Base-by-base conservation (phyloP, 1,139 yeast genomes). In the Suhomyces chickasaworum region DNA sequence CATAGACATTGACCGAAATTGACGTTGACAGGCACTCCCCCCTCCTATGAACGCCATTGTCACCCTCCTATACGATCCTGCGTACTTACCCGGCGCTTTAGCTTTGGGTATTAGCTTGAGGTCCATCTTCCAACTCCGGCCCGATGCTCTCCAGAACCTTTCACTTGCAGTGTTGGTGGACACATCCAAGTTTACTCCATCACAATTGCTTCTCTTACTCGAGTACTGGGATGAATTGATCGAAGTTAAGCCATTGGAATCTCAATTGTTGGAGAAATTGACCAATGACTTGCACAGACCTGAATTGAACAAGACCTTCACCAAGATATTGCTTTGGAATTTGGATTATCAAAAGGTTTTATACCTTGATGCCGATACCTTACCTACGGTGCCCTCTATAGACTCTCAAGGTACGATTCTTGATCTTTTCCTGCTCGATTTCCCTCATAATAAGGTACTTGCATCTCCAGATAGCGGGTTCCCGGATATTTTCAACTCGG, bases 401-500 rank as follows among this genome's bases (percentile, higher is more conserved):
- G 20, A 32, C 10, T 21, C 17, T 16, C 41, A 44, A 18, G 83
- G 54, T 69, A 79, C 60, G 59, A 67, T 55, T 39, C 57, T 60
- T 30, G 71, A 64, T 48, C 64, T 64, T 41, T 60, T 66, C 47
- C 56, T 50, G 39, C 56, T 73, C 38, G 69, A 68, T 6, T 64
- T 74, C 39, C 68, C 66, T 1, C 54, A 60, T 15, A 59, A 65
- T 33, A 73, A 76, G 49, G 73, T 86, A 13, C 69, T 76, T 38
- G 98, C 97, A 0, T 77, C 89, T n/a, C 95, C 97, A 0, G 98
- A 93, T 67, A 76, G 85, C 22, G 97, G 98, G 15, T 93, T 97
- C 84, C 98, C 98, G 1, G 98, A 93, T 65, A 78, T 89, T 57
- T 93, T 93, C 75, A 93, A 93, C 67, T 84, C 95, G 20, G 98